Evolutionary conservation across 1,284 basidiomycete genomes (phyloP).

Genomic region (Cutaneotrichosporon sp.): DNA sequence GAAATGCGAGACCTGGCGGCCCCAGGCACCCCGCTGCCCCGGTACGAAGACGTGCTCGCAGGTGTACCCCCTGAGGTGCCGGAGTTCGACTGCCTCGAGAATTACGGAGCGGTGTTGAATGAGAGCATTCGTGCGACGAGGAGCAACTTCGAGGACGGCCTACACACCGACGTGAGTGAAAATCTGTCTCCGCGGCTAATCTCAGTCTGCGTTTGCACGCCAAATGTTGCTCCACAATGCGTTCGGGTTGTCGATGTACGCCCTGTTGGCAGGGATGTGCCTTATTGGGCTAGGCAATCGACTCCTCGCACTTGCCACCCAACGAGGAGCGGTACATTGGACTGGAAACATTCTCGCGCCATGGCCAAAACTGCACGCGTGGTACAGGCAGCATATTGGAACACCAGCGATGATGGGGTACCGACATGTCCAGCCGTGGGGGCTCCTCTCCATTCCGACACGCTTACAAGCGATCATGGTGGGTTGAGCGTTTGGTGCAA

Average conservation of each 20-base stretch:
- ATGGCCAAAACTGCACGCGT: constrained; percentile 6
- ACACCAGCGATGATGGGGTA: constrained; percentile 26
- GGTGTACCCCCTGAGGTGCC: not conserved
- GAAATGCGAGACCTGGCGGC: not conserved
- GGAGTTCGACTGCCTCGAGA: not conserved
- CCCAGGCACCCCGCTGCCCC: not conserved
- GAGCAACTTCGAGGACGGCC: constrained; percentile 6
- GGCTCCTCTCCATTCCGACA: constrained; percentile 26
- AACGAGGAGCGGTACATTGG: not conserved
- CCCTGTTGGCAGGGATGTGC: constrained; percentile 18
- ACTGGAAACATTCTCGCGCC: not conserved
- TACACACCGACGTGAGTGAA: not conserved
- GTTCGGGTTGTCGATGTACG: constrained; percentile 25
- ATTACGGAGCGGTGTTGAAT: not conserved
- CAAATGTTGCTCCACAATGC: constrained; percentile 21
- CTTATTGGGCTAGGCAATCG: constrained; percentile 20
- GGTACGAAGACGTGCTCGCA: not conserved
- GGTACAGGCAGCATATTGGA: constrained; percentile 20
- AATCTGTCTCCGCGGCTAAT: not conserved
- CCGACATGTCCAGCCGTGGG: constrained; percentile 24
- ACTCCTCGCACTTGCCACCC: not conserved
- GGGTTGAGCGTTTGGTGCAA: not conserved
- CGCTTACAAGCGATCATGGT: constrained; percentile 28
- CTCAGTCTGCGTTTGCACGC: not conserved
- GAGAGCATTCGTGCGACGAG: not conserved